Base-by-base conservation (phyloP, 257 asterid genomes). In the Solanum rostratum region DNA sequence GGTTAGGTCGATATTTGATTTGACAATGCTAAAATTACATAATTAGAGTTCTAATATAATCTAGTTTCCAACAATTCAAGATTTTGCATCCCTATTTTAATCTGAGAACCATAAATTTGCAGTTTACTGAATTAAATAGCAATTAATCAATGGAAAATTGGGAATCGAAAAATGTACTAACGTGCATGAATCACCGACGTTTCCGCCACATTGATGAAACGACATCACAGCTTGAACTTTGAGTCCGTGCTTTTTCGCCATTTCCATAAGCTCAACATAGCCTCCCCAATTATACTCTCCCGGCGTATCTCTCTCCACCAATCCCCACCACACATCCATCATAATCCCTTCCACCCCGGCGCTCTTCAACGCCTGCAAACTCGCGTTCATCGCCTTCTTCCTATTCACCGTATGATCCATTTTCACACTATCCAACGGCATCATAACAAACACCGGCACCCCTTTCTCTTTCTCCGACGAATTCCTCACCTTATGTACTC, bases 321-420 rank as follows among this genome's bases (percentile, higher is more conserved):
- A 84, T 10, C 98, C 98, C 98, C 98, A 97, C 99, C 99, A 97
- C 54, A 95, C 98, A 79, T 97, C 99, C 98, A 97, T 93, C 99
- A 97, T 97, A 49, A 97, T 88, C 90, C 99, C 99, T 74, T 97
- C 98, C 55, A 95, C 99, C 0, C 99, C 98, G 1, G 98, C 95
- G 66, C 97, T 97, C 89, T 94, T 97, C 92, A 97, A 86, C 92
- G 98, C 98, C 90, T 90, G 96, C 87, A 97, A 84, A 86, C 98
- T 97, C 74, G 98, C 98, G 74, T 94, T 95, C 97, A 97, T 94
- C 88, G 98, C 99, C 92, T 97, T 95, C 88, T 87, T 97, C 90
- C 98, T 66, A 68, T 95, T 97, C 91, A 97, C 97, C 53, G 92
- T 87, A 86, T 97, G 95, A 30, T 90, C 92, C 98, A 91, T 91